These are phyloP conservation scores for Epichloe scottii DNA, from an alignment of 2,329 filamentous ascomycete genomes.

Conservation along the genomic window DNA sequence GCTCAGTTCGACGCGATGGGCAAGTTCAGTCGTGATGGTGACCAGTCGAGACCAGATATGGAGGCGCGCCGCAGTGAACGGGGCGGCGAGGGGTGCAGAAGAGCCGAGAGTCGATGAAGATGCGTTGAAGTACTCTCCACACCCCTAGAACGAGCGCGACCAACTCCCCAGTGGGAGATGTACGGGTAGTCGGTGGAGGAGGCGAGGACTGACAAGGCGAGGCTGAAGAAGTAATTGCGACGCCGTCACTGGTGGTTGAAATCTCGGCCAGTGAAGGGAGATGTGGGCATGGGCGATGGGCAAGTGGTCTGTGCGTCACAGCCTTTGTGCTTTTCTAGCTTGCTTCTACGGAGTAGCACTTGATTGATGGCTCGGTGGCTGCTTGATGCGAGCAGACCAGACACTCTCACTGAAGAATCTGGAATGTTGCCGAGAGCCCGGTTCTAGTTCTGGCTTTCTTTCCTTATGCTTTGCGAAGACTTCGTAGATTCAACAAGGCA, in stretches of 20 bases:
- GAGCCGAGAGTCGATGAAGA: conserved; percentile 5
- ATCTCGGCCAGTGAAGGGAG: conserved; percentile 5
- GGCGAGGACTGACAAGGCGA: conserved; percentile 1
- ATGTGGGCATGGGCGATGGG: not conserved
- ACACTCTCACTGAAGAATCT: not conserved
- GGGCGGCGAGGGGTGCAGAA: conserved; percentile 6
- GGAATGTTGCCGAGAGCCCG: no score
- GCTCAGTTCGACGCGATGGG: not conserved
- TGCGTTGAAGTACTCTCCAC: conserved; percentile 6
- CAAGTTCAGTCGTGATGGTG: not conserved
- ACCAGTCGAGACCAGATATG: not conserved
- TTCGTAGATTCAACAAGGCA: no score
- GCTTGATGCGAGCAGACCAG: no score
- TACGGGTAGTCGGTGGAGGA: conserved; percentile 2
- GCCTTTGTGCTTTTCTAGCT: not conserved
- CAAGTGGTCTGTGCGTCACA: conserved; percentile 8
- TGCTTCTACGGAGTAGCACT: no score
- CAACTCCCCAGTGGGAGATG: conserved; percentile 9
- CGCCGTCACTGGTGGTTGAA: conserved; percentile 5
- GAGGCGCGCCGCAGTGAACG: not conserved
- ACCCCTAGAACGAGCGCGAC: conserved; percentile 9
- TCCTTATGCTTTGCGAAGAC: no score
- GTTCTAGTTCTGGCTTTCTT: no score
- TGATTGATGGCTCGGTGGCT: no score
- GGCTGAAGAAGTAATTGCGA: conserved; percentile 4